Conservation (phyloP, 2,329 filamentous ascomycete species). For the Epicoccum nigrum region DNA sequence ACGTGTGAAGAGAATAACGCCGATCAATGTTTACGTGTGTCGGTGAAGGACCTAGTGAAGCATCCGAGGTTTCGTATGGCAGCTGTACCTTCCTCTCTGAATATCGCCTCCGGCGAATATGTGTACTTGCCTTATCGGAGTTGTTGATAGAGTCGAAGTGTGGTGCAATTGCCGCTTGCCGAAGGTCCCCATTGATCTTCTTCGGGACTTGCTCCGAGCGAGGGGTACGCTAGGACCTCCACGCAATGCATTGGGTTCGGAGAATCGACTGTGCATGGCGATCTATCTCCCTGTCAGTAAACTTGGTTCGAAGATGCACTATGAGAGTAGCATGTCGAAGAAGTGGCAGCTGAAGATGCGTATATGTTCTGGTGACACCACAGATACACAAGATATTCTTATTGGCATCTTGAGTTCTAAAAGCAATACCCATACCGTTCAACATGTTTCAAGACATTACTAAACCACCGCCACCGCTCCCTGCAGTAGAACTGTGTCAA, state of each 20-base stretch:
- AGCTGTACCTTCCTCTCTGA: background rate
- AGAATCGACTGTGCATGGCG: background rate
- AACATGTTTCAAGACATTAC: constrained; percentile 11
- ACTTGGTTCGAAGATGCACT: background rate
- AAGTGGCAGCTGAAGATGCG: background rate
- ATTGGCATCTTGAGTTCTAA: background rate
- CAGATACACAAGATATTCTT: background rate
- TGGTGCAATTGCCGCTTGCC: background rate
- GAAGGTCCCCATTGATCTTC: too few relatives aligned
- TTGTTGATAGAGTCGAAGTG: background rate
- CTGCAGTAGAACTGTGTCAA: constrained; percentile 1
- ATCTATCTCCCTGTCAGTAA: background rate
- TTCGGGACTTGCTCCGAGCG: too few relatives aligned
- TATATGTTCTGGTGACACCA: background rate
- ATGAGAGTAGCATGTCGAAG: background rate
- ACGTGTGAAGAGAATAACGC: background rate
- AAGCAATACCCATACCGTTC: too few relatives aligned
- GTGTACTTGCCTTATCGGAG: constrained; percentile 1
- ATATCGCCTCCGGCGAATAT: background rate
- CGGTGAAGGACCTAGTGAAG: too few relatives aligned
- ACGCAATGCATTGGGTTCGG: background rate
- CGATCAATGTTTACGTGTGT: background rate
- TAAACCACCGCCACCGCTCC: constrained; percentile 17
- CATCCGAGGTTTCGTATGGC: background rate
- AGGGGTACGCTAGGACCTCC: background rate